Evolutionary conservation across 176 grass and related monocot genomes (phyloP).

Genomic region (sorghum (Sorghum bicolor)): Sorghum_bicolor_NCBIv3 NC_012871.2:63961001-63961500

Average conservation of each 20-base stretch:
- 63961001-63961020: neutral
- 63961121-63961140: neutral
- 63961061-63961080: neutral
- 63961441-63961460: conserved; percentile 47
- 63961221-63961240: neutral
- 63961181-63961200: neutral
- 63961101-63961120: neutral
- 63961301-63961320: neutral
- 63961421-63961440: conserved; percentile 38
- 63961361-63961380: neutral
- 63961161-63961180: neutral
- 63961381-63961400: conserved; percentile 49
- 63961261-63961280: neutral
- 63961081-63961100: neutral
- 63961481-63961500: conserved; percentile 72
- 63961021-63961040: neutral
- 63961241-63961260: neutral
- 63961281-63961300: neutral
- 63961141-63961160: neutral
- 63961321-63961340: neutral
- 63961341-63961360: neutral
- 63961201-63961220: neutral
- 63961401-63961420: conserved; percentile 49
- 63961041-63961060: neutral
- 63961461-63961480: conserved; percentile 40